A percentile compares a stretch with the other conserved stretches of the same genome.
These are phyloP conservation scores for Calonectria ilicicola DNA, from an alignment of 2,329 filamentous ascomycete genomes.

Conservation along the genomic window DNA sequence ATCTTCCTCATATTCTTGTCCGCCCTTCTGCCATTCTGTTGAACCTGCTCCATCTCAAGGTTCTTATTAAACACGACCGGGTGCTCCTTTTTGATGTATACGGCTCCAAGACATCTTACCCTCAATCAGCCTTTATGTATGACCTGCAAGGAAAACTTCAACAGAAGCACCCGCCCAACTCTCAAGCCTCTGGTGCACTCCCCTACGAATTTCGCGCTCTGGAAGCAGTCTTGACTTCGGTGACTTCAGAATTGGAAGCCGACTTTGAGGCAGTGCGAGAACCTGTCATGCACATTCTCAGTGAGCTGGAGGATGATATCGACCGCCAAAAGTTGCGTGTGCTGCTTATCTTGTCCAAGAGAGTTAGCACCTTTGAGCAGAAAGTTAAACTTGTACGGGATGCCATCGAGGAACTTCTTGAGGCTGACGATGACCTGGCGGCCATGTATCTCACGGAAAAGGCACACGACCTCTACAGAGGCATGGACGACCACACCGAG, in stretches of 20 bases:
- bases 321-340: slow-evolving; percentile 93
- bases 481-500: slow-evolving; percentile 91
- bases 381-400: slow-evolving; percentile 94
- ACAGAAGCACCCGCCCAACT: slow-evolving; percentile 74
- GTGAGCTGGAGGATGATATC: slow-evolving; percentile 95
- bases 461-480: slow-evolving; percentile 76
- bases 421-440: slow-evolving; percentile 94
- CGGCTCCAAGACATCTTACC: slow-evolving; percentile 92
- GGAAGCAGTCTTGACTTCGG: slow-evolving; percentile 93
- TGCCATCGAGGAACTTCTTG: slow-evolving; percentile 93
- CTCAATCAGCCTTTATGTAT: slow-evolving; percentile 97
- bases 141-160: slow-evolving; percentile 93
- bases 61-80: slow-evolving; percentile 93
- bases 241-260: slow-evolving; percentile 90
- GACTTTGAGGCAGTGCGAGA: slow-evolving; percentile 96
- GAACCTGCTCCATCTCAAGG: slow-evolving; percentile 95
- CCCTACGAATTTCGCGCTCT: slow-evolving; percentile 97
- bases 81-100: slow-evolving; percentile 97
- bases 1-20: slow-evolving; percentile 94
- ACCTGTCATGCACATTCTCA: slow-evolving; percentile 88
- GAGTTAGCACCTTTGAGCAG: slow-evolving; percentile 96
- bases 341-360: slow-evolving; percentile 93
- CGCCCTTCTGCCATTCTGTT: slow-evolving; percentile 93
- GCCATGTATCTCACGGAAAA: slow-evolving; percentile 97
- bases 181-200: slow-evolving; percentile 69